Conservation (phyloP, 1,284 basidiomycete genomes). For the Leccinum pachyderme region DNA sequence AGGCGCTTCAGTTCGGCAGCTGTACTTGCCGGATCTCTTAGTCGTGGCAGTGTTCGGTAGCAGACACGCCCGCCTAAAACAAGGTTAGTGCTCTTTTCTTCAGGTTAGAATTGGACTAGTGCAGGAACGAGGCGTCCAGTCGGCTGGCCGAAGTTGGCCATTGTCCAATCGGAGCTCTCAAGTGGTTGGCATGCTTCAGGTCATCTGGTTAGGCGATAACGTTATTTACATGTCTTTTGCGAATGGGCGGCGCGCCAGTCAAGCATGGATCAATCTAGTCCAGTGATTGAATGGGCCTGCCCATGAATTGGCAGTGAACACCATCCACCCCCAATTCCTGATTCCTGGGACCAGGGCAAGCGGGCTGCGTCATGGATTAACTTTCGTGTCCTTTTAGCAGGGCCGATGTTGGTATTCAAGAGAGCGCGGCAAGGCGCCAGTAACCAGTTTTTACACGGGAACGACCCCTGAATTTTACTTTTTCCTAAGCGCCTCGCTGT, state of each 20-base stretch:
- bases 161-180: not conserved
- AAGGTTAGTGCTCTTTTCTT: not conserved
- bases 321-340: not conserved
- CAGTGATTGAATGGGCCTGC: not conserved
- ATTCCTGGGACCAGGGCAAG: not conserved
- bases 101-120: not conserved
- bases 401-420: not conserved
- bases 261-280: not conserved
- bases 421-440: not conserved
- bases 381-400: not conserved
- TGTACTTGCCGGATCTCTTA: not conserved
- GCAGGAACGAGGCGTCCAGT: not conserved
- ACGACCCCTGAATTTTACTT: constrained; percentile 10
- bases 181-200: not conserved
- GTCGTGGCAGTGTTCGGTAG: not conserved
- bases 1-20: constrained; percentile 3
- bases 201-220: not conserved
- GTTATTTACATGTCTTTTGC: not conserved
- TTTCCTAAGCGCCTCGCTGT: not conserved
- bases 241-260: not conserved
- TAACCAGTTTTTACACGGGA: not conserved
- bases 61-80: not conserved
- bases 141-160: not conserved
- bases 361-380: not conserved
- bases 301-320: not conserved